A percentile compares a stretch with the other conserved stretches of the same genome.
phyloP scores from a whole-genome alignment of 495 filamentous ascomycete species.

The Xylaria acuta region DNA sequence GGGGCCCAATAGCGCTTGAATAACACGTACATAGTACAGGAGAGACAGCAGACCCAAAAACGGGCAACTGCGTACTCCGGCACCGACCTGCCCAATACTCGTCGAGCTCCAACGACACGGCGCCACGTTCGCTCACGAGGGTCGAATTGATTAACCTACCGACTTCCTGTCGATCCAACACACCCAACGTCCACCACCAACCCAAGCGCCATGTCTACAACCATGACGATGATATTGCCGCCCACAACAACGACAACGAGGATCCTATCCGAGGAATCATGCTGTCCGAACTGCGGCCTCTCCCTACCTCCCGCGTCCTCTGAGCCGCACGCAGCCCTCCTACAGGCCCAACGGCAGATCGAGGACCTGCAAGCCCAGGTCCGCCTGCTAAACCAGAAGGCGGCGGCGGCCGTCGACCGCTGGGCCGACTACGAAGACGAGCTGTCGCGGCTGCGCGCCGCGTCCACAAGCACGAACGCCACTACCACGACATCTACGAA shows the following conservation, averaged over 20 bases:
- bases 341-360: constrained; percentile 71
- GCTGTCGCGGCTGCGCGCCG: constrained; percentile 67
- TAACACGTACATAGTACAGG: not conserved
- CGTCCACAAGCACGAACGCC: constrained; percentile 35
- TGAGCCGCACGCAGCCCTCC: constrained; percentile 58
- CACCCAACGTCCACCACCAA: not conserved
- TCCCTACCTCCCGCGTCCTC: constrained; percentile 40
- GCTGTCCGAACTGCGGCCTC: constrained; percentile 41
- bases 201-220: constrained; percentile 20
- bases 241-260: constrained; percentile 28
- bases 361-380: constrained; percentile 84
- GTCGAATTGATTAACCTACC: not conserved
- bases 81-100: not conserved
- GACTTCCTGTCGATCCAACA: not conserved
- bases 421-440: constrained; percentile 96
- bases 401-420: constrained; percentile 76
- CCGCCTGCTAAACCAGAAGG: constrained; percentile 73
- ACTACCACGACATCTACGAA: constrained; percentile 42
- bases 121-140: not conserved
- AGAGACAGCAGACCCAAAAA: not conserved
- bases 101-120: not conserved
- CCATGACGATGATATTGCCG: constrained; percentile 36
- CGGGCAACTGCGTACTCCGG: constrained; percentile 1
- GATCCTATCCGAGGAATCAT: constrained; percentile 30
- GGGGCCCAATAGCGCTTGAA: not conserved